Percentiles rank a stretch among this genome's conserved stretches.
phyloP scores from a whole-genome alignment of 176 grass and related monocot species.

The Dendrocalamus sinicus region DNA sequence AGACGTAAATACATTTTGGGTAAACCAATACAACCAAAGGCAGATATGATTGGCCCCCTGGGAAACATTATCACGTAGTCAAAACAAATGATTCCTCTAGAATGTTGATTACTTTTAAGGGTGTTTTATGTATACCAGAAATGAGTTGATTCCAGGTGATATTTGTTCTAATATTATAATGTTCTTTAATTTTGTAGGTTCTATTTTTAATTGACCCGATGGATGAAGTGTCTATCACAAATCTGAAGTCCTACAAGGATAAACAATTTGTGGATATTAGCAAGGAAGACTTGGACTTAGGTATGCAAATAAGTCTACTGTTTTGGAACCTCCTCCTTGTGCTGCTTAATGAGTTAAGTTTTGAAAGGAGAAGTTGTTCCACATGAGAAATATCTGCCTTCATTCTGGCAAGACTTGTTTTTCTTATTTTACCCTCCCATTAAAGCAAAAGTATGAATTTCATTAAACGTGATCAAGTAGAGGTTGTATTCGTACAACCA shows the following conservation, averaged over 20 bases:
- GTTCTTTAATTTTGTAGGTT: constrained; percentile 58
- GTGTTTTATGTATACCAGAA: not conserved
- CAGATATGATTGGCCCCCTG: not conserved
- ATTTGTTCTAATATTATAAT: not conserved
- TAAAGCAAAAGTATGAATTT: not conserved
- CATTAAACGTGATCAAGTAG: not conserved
- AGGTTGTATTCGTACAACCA: not conserved
- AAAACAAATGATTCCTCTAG: constrained; percentile 6
- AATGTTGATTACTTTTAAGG: not conserved
- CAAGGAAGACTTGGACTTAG: constrained; percentile 97
- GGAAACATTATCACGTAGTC: constrained; percentile 1
- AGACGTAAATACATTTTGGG: not conserved
- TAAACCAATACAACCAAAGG: not conserved
- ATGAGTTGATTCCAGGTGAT: not conserved
- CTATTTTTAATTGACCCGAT: constrained; percentile 95
- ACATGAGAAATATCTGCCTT: not conserved
- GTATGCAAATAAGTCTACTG: constrained; percentile 34
- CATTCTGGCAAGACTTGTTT: not conserved
- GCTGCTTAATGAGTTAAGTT: not conserved
- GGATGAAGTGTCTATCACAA: constrained; percentile 95
- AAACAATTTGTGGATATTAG: constrained; percentile 97
- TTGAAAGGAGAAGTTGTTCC: not conserved
- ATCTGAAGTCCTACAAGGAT: constrained; percentile 94
- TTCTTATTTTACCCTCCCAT: constrained; percentile 1
- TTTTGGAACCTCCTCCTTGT: constrained; percentile 15